Evolutionary conservation across 2,329 filamentous ascomycete genomes (phyloP).

Genomic region (Diaporthe vexans): DNA sequence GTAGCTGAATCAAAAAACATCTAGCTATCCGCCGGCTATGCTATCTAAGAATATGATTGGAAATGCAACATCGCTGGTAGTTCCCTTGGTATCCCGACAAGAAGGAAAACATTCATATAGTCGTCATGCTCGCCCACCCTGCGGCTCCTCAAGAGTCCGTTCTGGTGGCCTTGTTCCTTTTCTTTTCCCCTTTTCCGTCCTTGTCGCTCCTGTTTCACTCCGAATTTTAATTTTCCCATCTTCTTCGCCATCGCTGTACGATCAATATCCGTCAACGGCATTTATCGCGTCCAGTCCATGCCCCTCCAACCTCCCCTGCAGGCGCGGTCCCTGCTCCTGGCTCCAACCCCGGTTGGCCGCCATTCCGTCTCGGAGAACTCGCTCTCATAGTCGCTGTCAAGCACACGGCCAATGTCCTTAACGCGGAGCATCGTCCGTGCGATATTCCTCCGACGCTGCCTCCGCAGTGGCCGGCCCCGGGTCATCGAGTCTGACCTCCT

Average conservation of each 20-base stretch:
- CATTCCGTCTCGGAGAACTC: constrained; percentile 19
- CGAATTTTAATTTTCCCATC: not conserved
- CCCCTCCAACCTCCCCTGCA: constrained; percentile 12
- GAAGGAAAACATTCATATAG: constrained; percentile 21
- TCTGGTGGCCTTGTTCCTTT: not conserved
- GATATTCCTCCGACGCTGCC: constrained; percentile 25
- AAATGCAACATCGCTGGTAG: constrained; percentile 26
- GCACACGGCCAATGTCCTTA: constrained; percentile 1
- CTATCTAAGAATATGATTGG: not conserved
- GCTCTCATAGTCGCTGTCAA: constrained; percentile 14
- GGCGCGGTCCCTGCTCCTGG: constrained; percentile 5
- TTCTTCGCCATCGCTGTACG: not conserved
- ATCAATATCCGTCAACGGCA: not conserved
- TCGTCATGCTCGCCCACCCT: constrained; percentile 7
- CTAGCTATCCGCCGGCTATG: constrained; percentile 24
- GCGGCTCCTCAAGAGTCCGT: constrained; percentile 30
- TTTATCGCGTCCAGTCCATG: constrained; percentile 27
- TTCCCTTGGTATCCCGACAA: constrained; percentile 21
- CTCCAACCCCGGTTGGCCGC: not conserved
- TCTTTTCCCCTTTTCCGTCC: not conserved
- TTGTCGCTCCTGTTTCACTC: not conserved
- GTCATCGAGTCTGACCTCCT: constrained; percentile 34
- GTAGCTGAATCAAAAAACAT: not conserved
- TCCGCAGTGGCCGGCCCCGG: constrained; percentile 39
- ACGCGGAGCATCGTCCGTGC: constrained; percentile 34